Evolutionary conservation across 2,329 filamentous ascomycete genomes (phyloP).

Genomic region (Parastagonospora nodorum): DNA sequence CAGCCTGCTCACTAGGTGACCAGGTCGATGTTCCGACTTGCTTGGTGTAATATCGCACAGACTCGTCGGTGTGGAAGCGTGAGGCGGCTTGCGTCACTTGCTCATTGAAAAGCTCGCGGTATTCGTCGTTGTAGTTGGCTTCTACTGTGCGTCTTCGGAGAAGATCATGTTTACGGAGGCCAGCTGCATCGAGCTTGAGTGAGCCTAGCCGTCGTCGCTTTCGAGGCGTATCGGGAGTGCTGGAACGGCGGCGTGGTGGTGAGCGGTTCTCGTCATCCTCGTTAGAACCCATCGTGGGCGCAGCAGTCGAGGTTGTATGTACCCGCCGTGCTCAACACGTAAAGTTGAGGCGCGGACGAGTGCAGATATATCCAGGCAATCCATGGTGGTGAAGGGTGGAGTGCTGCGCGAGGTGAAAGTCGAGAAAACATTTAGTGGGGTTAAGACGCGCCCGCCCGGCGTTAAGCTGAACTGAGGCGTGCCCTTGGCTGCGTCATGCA

Average conservation of each 20-base stretch:
- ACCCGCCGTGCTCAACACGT: no score
- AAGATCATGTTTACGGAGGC: conserved; percentile 3
- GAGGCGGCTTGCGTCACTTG: conserved; percentile 22
- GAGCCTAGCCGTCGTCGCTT: conserved; percentile 34
- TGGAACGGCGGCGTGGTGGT: conserved; percentile 15
- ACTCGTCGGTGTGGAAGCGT: conserved; percentile 15
- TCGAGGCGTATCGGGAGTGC: conserved; percentile 15
- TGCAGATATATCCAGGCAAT: no score
- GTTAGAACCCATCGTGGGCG: no score
- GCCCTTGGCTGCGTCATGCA: conserved; percentile 13
- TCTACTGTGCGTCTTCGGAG: conserved; percentile 37
- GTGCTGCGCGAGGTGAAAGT: background rate
- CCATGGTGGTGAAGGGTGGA: no score
- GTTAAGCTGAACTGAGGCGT: conserved; percentile 1
- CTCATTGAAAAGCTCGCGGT: conserved; percentile 44
- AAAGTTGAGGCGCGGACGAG: no score
- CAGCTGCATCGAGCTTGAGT: conserved; percentile 3
- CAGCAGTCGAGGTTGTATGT: no score
- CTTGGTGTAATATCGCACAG: conserved; percentile 40
- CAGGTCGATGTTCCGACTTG: conserved; percentile 75
- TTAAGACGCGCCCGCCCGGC: background rate
- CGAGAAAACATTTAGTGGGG: conserved; percentile 11
- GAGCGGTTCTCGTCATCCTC: background rate
- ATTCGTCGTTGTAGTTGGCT: conserved; percentile 53
- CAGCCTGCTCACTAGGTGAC: conserved; percentile 71